These are phyloP conservation scores for Kwoniella shandongensis DNA, from an alignment of 768 basidiomycete species.

Conservation along the genomic window DNA sequence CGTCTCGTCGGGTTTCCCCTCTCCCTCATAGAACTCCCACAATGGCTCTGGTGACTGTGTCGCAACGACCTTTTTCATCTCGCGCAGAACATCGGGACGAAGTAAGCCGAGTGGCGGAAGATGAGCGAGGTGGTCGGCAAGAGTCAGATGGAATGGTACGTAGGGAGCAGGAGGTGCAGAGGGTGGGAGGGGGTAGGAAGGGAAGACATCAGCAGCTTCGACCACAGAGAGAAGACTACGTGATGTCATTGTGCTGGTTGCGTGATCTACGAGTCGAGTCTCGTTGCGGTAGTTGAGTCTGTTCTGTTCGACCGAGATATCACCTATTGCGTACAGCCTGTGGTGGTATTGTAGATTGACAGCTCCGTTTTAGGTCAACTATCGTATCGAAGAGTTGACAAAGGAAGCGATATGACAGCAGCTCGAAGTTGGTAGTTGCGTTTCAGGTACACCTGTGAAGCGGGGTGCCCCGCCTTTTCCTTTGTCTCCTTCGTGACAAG, in stretches of 20 bases:
- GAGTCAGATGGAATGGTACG: slow-evolving; percentile 45
- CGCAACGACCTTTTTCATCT: slow-evolving; percentile 2
- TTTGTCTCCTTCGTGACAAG: no score
- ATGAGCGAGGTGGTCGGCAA: slow-evolving; percentile 26
- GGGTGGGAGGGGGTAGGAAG: slow-evolving; percentile 20
- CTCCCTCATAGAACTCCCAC: slow-evolving; percentile 22
- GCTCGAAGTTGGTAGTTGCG: no score
- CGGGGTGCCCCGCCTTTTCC: no score
- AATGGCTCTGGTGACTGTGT: not conserved
- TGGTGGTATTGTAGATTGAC: no score
- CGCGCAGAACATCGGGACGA: slow-evolving; percentile 47
- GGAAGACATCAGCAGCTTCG: slow-evolving; percentile 41
- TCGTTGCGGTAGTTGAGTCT: no score
- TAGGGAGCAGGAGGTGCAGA: slow-evolving; percentile 28
- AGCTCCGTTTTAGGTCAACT: no score
- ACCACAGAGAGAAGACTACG: slow-evolving; percentile 34
- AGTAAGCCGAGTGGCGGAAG: slow-evolving; percentile 56
- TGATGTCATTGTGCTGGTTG: not conserved
- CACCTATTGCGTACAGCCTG: no score
- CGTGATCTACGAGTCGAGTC: no score
- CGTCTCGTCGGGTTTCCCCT: slow-evolving; percentile 17
- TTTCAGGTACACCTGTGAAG: no score
- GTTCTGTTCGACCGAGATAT: no score
- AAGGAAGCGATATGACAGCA: no score
- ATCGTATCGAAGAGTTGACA: no score